Percentiles rank a stretch among this genome's conserved stretches.
Conservation (phyloP, 83 land plant species). For the Diphasiastrum complanatum region DNA sequence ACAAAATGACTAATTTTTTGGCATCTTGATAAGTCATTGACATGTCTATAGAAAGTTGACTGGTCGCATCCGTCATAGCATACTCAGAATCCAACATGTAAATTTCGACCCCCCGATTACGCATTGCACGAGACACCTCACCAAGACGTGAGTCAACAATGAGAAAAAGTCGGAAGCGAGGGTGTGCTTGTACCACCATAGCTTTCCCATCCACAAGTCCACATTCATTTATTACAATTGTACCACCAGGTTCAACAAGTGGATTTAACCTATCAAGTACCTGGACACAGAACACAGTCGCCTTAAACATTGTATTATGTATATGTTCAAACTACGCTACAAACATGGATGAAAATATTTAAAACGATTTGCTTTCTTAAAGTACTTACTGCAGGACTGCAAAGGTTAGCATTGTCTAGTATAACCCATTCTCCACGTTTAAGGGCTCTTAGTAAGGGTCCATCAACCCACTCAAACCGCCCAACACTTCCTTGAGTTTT, state of each 20-base stretch:
- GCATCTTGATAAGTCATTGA: conserved; percentile 24
- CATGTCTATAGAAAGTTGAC: too few relatives aligned
- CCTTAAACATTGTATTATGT: neutral
- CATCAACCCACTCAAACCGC: conserved; percentile 92
- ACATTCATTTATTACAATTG: conserved; percentile 82
- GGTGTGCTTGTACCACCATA: conserved; percentile 60
- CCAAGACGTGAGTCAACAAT: conserved; percentile 81
- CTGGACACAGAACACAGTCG: conserved; percentile 30
- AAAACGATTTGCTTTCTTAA: neutral
- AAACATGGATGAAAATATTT: neutral
- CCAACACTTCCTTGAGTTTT: conserved; percentile 21
- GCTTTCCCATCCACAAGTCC: conserved; percentile 85
- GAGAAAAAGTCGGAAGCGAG: conserved; percentile 82
- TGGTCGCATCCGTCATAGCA: neutral
- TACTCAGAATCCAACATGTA: conserved; percentile 32
- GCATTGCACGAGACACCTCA: conserved; percentile 96
- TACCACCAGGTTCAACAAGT: conserved; percentile 69
- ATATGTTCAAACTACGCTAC: neutral
- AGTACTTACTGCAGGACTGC: conserved; percentile 85
- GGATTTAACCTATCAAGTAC: conserved; percentile 97
- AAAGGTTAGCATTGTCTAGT: conserved; percentile 91
- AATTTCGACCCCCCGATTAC: conserved; percentile 93
- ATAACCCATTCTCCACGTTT: conserved; percentile 95
- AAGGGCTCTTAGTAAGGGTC: conserved; percentile 69
- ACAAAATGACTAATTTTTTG: conserved; percentile 37